Conservation (phyloP, 2,329 filamentous ascomycete species). For the Hirsutella minnesotensis region DNA sequence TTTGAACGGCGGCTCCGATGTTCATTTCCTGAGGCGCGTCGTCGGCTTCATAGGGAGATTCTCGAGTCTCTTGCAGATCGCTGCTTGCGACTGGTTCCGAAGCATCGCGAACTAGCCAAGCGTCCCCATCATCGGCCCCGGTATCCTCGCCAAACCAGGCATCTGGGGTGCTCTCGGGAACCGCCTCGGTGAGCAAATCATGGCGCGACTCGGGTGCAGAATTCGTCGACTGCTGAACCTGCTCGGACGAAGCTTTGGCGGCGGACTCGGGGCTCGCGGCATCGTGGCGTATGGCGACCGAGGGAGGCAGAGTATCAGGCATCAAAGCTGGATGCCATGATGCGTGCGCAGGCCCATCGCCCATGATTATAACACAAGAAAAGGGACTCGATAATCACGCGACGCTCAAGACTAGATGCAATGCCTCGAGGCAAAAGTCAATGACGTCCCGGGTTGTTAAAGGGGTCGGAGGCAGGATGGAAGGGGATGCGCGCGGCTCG, state of each 20-base stretch:
- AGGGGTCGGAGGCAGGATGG: not conserved
- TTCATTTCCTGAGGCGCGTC: too few species aligned
- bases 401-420: slow-evolving; percentile 3
- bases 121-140: not conserved
- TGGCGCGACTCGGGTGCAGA: slow-evolving; percentile 7
- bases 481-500: not conserved
- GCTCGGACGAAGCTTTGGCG: slow-evolving; percentile 5
- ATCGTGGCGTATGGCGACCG: not conserved
- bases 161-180: slow-evolving; percentile 5
- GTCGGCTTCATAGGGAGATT: too few species aligned
- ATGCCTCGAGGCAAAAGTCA: slow-evolving; percentile 1
- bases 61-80: not conserved
- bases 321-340: slow-evolving; percentile 30
- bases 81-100: not conserved
- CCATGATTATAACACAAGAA: slow-evolving; percentile 19
- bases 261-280: not conserved
- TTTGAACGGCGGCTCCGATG: too few species aligned
- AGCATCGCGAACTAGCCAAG: not conserved
- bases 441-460: not conserved
- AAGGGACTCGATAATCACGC: slow-evolving; percentile 3
- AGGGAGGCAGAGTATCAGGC: slow-evolving; percentile 15
- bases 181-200: not conserved
- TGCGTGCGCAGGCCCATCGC: slow-evolving; percentile 20
- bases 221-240: slow-evolving; percentile 2
- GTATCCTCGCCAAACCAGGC: slow-evolving; percentile 10